Conservation (phyloP, 352 stramenopile species). For the Elongisporangium anandrum region DNA sequence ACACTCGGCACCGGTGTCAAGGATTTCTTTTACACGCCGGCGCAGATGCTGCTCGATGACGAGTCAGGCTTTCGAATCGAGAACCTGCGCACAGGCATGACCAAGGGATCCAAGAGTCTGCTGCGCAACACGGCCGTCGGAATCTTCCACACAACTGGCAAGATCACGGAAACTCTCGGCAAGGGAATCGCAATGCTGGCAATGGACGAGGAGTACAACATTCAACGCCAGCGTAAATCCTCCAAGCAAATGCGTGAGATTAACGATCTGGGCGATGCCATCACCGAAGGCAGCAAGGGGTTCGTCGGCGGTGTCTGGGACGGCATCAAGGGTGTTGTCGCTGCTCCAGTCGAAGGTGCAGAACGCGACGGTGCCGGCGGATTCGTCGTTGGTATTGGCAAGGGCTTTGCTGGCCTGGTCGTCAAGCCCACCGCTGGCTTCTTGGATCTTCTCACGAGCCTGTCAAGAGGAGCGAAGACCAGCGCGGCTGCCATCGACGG, state of each 20-base stretch:
- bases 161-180: slow-evolving; percentile 86
- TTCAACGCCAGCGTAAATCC: slow-evolving; percentile 73
- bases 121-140: slow-evolving; percentile 83
- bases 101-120: slow-evolving; percentile 84
- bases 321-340: slow-evolving; percentile 76
- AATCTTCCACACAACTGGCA: slow-evolving; percentile 88
- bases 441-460: slow-evolving; percentile 75
- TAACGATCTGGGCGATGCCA: slow-evolving; percentile 72
- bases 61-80: slow-evolving; percentile 82
- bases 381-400: slow-evolving; percentile 82
- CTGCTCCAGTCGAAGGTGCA: slow-evolving; percentile 68
- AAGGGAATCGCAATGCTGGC: slow-evolving; percentile 82
- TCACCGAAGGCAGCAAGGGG: slow-evolving; percentile 78
- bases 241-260: slow-evolving; percentile 72
- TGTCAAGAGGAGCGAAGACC: slow-evolving; percentile 77
- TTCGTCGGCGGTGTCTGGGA: slow-evolving; percentile 79
- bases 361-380: slow-evolving; percentile 72
- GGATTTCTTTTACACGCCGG: slow-evolving; percentile 94
- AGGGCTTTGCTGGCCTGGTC: slow-evolving; percentile 77
- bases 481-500: slow-evolving; percentile 77
- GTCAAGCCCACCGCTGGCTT: slow-evolving; percentile 82
- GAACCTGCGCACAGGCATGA: slow-evolving; percentile 86
- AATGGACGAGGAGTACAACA: slow-evolving; percentile 87
- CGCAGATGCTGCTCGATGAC: slow-evolving; percentile 90
- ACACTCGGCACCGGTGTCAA: slow-evolving; percentile 88